Evolutionary conservation across 441 rosid species (phyloP).

Genomic region (Populus trichocarpa): DNA sequence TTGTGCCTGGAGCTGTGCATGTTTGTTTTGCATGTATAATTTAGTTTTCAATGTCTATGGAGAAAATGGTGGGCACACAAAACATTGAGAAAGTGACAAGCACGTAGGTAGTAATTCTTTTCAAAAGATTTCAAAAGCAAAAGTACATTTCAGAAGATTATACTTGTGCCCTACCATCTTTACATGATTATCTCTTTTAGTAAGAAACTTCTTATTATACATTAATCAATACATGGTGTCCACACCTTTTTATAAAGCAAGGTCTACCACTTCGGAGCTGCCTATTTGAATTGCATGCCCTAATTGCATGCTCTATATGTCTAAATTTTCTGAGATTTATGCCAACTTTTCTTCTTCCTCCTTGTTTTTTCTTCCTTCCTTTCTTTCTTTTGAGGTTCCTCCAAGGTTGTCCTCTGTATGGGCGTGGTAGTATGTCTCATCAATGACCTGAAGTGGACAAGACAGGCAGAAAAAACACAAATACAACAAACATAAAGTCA

Average conservation of each 20-base stretch:
- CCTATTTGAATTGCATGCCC: neutral
- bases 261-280: conserved; percentile 15
- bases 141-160: conserved; percentile 36
- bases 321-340: neutral
- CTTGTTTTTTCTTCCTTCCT: neutral
- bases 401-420: neutral
- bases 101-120: conserved; percentile 25
- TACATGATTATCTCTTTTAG: conserved; percentile 38
- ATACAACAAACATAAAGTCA: neutral
- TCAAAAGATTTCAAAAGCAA: conserved; percentile 39
- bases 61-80: conserved; percentile 35
- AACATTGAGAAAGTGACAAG: conserved; percentile 25
- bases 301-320: neutral
- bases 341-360: neutral
- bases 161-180: conserved; percentile 52
- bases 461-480: neutral
- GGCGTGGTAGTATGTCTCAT: neutral
- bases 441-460: neutral
- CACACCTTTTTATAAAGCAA: conserved; percentile 38
- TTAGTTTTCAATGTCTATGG: conserved; percentile 16
- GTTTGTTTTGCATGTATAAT: conserved; percentile 19
- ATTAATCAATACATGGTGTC: conserved; percentile 36
- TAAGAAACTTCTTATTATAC: conserved; percentile 41
- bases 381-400: neutral
- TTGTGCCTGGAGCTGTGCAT: conserved; percentile 2